Percentiles rank a stretch among this genome's conserved stretches.
These are phyloP conservation scores for Brassica carinata DNA, from an alignment of 345 rosid species.

Conservation along the genomic window DNA sequence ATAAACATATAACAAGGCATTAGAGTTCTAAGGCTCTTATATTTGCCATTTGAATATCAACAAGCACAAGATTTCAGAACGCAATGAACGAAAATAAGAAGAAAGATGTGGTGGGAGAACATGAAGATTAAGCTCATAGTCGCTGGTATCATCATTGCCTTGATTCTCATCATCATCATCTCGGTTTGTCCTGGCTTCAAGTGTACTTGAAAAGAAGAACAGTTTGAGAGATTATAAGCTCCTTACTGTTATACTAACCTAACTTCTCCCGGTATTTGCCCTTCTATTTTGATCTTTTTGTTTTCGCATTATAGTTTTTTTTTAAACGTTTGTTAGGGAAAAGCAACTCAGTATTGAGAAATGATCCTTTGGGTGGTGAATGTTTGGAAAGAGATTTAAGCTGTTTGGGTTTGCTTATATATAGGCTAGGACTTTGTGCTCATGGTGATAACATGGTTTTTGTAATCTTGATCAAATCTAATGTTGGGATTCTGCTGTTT, in stretches of 20 bases:
- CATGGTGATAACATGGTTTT: too few species aligned
- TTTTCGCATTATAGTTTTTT: neutral
- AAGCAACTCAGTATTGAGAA: neutral
- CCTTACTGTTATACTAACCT: constrained; percentile 7
- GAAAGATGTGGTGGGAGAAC: constrained; percentile 83
- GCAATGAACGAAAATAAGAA: constrained; percentile 56
- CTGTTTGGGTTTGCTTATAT: too few species aligned
- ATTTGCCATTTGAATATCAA: neutral
- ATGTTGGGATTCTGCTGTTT: too few species aligned
- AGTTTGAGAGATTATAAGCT: neutral
- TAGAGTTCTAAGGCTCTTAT: neutral
- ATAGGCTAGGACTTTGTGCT: too few species aligned
- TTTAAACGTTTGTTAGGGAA: neutral
- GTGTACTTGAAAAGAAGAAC: constrained; percentile 36
- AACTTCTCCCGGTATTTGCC: neutral
- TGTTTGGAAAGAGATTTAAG: too few species aligned
- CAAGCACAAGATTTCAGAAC: constrained; percentile 82
- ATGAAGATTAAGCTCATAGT: constrained; percentile 79
- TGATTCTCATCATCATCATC: constrained; percentile 64
- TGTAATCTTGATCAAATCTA: too few species aligned
- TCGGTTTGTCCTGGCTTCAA: constrained; percentile 63
- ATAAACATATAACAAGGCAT: neutral
- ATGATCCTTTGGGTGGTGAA: neutral
- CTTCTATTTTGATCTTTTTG: neutral
- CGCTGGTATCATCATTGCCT: constrained; percentile 54